A percentile compares a stretch with the other conserved stretches of the same genome.
phyloP scores from a whole-genome alignment of 331 rosid genomes.

The Malus hybrid region DNA sequence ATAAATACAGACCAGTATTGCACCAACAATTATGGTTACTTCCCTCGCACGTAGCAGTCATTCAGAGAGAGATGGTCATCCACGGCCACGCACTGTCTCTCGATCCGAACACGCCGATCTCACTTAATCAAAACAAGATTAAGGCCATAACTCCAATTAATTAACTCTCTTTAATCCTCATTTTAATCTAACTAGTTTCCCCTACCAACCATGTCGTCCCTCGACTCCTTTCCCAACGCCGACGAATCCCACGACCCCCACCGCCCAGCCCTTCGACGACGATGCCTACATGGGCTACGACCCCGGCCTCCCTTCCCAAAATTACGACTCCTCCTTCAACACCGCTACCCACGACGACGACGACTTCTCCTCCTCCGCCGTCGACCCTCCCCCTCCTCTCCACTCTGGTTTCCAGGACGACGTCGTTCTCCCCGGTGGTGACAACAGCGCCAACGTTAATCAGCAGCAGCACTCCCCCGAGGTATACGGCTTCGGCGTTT shows the following conservation, averaged over 20 bases:
- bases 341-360: not conserved
- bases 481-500: slow-evolving; percentile 39
- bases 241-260: slow-evolving; percentile 17
- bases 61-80: not conserved
- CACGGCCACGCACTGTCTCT: not conserved
- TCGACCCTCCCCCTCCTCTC: slow-evolving; percentile 18
- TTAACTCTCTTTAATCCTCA: too few relatives aligned
- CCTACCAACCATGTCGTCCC: slow-evolving; percentile 44
- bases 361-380: slow-evolving; percentile 13
- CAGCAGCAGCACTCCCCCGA: slow-evolving; percentile 30
- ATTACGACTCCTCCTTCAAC: slow-evolving; percentile 34
- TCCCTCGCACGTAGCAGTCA: not conserved
- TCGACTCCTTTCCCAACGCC: slow-evolving; percentile 44
- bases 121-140: not conserved
- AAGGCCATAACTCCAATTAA: too few relatives aligned
- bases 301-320: not conserved
- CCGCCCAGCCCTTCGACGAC: slow-evolving; percentile 33
- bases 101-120: not conserved
- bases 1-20: too few relatives aligned
- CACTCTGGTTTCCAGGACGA: slow-evolving; percentile 24
- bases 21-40: not conserved
- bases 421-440: slow-evolving; percentile 5
- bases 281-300: slow-evolving; percentile 34
- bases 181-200: not conserved
- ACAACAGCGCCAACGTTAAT: not conserved